Percentiles rank a stretch among this genome's conserved stretches.
These are phyloP conservation scores for Rhodocollybia butyracea DNA, from an alignment of 768 basidiomycete species.

Conservation along the genomic window DNA sequence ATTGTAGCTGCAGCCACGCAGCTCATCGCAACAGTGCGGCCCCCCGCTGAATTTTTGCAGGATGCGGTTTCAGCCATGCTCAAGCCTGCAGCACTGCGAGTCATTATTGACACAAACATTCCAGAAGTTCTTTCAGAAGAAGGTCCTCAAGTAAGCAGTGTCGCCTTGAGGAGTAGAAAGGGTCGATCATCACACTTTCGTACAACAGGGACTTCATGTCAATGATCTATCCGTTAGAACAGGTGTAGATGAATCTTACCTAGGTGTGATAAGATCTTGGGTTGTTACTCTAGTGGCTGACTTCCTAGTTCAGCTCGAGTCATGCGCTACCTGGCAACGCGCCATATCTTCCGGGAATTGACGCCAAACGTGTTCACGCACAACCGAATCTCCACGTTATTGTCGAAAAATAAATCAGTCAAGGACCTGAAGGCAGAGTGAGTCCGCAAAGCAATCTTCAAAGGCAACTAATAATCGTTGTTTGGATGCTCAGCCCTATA, in stretches of 20 bases:
- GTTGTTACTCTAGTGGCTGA: background rate
- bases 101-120: conserved; percentile 20
- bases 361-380: conserved; percentile 22
- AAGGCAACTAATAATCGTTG: too few relatives aligned
- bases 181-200: background rate
- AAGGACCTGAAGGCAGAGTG: conserved; percentile 15
- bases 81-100: conserved; percentile 2
- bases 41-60: conserved; percentile 9
- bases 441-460: too few relatives aligned
- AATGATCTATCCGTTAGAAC: conserved; percentile 18
- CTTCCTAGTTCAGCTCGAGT: conserved; percentile 15
- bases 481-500: background rate
- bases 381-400: conserved; percentile 20
- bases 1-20: conserved; percentile 25
- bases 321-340: conserved; percentile 24
- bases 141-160: conserved; percentile 15
- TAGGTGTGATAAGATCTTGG: conserved; percentile 17
- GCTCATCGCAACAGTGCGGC: conserved; percentile 13
- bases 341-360: conserved; percentile 25
- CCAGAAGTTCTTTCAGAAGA: conserved; percentile 23
- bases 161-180: background rate
- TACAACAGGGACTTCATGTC: conserved; percentile 20
- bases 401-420: conserved; percentile 15
- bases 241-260: conserved; percentile 16
- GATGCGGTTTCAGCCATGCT: background rate